phyloP scores from a whole-genome alignment of 768 basidiomycete genomes.

The Collybia nuda region DNA sequence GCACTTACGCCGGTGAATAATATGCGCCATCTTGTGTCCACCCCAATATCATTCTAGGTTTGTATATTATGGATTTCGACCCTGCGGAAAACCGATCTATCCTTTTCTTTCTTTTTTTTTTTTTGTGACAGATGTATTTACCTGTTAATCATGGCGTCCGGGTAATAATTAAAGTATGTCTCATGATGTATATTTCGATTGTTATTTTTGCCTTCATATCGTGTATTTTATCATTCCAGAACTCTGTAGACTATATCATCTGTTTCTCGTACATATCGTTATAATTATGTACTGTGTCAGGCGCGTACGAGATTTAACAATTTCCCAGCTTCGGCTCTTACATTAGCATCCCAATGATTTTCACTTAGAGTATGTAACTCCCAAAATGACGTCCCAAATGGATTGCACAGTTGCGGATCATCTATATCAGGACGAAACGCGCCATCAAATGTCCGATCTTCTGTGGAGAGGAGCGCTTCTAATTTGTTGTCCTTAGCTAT shows the following conservation, averaged over 20 bases:
- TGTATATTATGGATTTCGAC: no score
- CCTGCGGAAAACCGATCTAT: no score
- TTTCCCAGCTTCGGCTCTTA: slow-evolving; percentile 65
- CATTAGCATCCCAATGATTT: slow-evolving; percentile 64
- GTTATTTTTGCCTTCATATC: no score
- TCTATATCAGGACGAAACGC: slow-evolving; percentile 83
- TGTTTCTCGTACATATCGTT: slow-evolving; percentile 15
- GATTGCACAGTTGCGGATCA: slow-evolving; percentile 81
- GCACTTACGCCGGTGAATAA: background rate
- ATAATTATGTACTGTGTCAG: slow-evolving; percentile 18
- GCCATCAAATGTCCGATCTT: slow-evolving; percentile 84
- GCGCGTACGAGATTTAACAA: slow-evolving; percentile 46
- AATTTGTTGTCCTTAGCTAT: slow-evolving; percentile 78
- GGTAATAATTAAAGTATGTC: no score
- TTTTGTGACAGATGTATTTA: no score
- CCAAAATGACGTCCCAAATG: slow-evolving; percentile 86
- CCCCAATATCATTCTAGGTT: background rate
- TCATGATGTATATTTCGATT: no score
- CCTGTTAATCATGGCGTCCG: no score
- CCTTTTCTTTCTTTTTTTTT: no score
- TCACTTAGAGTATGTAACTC: slow-evolving; percentile 69
- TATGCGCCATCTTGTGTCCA: background rate
- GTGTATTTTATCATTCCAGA: slow-evolving; percentile 5
- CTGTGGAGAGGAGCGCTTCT: slow-evolving; percentile 81
- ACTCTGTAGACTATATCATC: slow-evolving; percentile 17